Evolutionary conservation across 2,329 filamentous ascomycete genomes (phyloP), one percentile per base, ranked within the genome.

Genomic region (Zopfia rhizophila): DNA sequence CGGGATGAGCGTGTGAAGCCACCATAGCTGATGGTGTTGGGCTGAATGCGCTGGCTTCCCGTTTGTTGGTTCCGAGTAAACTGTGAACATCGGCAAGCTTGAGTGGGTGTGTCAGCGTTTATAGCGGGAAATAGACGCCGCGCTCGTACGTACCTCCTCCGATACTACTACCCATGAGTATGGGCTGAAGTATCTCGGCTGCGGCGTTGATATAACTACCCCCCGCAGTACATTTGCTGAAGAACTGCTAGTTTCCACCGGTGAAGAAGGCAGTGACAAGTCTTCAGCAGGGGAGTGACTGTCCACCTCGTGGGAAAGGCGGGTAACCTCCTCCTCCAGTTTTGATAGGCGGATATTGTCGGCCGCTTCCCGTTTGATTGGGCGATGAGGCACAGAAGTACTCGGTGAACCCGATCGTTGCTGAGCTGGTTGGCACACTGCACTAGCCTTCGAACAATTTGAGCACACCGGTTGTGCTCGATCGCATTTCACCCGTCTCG

Each of bases 401-500:
- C 23, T 22, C 28, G 48, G 23, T 24, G 41, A 33, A 12, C 27
- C 24, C 10, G 44, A n/a, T 28, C 30, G 29, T 36, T 51, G 49
- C 27, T 55, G 51, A 7, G 48, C 55, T 24, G 55, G 53, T 25
- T 54, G 51, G 38, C 58, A 61, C 10, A 55, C 27, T 12, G 53
- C 49, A 14, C 58, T 56, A 12, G 48, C 48, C 38, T 61, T 61
- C 14, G 39, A 30, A 28, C 58, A 61, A 37, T 60, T 61, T 7
- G 56, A 55, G 31, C 58, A 61, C 28, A 56, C 38, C n/a, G 58
- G 58, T 39, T 58, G 54, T 8, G 50, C 56, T 18, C 58, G 45
- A 38, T 61, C 56, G 30, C 58, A 61, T 44, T 58, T 58, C 8
- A 61, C 58, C 22, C 58, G 38, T 41, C 58, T 45, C 5, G 56